Evolutionary conservation across 1,284 basidiomycete species (phyloP), one percentile per base, ranked within the genome.

Genomic region (Puccinia sorghi): DNA sequence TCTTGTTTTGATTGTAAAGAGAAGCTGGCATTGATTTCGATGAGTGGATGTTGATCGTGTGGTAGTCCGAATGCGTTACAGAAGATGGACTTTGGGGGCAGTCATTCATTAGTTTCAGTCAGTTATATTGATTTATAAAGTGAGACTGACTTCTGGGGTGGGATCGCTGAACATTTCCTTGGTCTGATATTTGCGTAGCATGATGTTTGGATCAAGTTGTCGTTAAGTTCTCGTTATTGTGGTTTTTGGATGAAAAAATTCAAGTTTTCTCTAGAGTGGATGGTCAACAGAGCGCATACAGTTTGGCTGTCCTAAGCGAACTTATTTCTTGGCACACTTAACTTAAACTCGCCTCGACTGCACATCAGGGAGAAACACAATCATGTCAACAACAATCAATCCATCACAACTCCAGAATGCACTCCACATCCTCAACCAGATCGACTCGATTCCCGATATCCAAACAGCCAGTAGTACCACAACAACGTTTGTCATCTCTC

Each of bases 11-110:
- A 92, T 81, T 93, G 87, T 50, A 97, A 87, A 83, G 90, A 93
- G 80, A 97, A 86, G 46, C 96, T 92, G 17, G 94, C 93, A 82
- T 91, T 94, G 81, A 97, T 94, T 81, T 97, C 94, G 73, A 81
- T 41, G n/a, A 79, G 46, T 7, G 77, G 69, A 64, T 64, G 70
- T 67, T 79, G 77, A 48, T 72, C 69, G 52, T 72, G 48, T 63
- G 77, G 77, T 48, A 79, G 48, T 41, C 77, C 77, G 64, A 79
- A 79, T 27, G 61, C 76, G 64, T 78, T 70, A 25, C 76, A 69
- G 70, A 78, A 78, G 46, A 79, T 72, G 6, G 77, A 52, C 77
- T 79, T 50, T 41, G 41, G 6, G 2, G 15, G 27, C 20, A 66
- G 25, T 64, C n/a, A 72, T 39, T 9, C 4, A n/a, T 61, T 15